A percentile compares a stretch with the other conserved stretches of the same genome.
Conservation (phyloP, 2,329 filamentous ascomycete species). For the Neonectria faginata region DNA sequence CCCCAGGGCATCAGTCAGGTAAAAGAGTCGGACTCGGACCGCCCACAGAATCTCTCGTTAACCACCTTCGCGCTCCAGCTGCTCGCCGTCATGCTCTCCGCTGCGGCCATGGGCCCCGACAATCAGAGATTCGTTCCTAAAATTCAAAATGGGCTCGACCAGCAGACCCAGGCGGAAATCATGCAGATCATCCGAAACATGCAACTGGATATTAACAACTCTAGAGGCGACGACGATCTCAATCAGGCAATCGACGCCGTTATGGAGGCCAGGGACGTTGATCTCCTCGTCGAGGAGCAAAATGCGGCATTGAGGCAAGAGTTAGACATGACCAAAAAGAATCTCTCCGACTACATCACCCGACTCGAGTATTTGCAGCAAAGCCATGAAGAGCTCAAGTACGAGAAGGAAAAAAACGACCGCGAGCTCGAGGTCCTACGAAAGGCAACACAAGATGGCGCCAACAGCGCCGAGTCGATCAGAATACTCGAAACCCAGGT, state of each 20-base stretch:
- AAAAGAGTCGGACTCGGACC: slow-evolving; percentile 35
- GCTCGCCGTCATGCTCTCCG: slow-evolving; percentile 69
- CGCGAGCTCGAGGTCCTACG: slow-evolving; percentile 63
- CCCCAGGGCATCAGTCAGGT: slow-evolving; percentile 66
- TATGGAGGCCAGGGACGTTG: slow-evolving; percentile 63
- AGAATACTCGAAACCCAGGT: slow-evolving; percentile 67
- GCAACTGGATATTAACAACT: slow-evolving; percentile 53
- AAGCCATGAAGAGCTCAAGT: slow-evolving; percentile 73
- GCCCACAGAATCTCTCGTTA: slow-evolving; percentile 34
- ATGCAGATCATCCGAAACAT: slow-evolving; percentile 59
- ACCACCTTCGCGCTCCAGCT: slow-evolving; percentile 59
- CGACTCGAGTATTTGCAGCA: slow-evolving; percentile 70
- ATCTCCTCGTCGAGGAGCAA: slow-evolving; percentile 68
- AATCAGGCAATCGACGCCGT: slow-evolving; percentile 55
- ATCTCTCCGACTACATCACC: slow-evolving; percentile 68
- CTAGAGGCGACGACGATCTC: slow-evolving; percentile 53
- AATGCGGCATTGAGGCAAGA: slow-evolving; percentile 63
- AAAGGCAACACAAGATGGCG: slow-evolving; percentile 63
- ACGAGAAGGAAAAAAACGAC: slow-evolving; percentile 69
- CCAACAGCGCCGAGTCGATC: slow-evolving; percentile 64
- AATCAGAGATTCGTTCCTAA: slow-evolving; percentile 64
- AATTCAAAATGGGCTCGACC: slow-evolving; percentile 57
- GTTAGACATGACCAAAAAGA: slow-evolving; percentile 66
- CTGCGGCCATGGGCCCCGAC: slow-evolving; percentile 71
- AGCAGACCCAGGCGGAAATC: slow-evolving; percentile 57